Conservation (phyloP, 2,329 filamentous ascomycete species). For the Nemania sp. region DNA sequence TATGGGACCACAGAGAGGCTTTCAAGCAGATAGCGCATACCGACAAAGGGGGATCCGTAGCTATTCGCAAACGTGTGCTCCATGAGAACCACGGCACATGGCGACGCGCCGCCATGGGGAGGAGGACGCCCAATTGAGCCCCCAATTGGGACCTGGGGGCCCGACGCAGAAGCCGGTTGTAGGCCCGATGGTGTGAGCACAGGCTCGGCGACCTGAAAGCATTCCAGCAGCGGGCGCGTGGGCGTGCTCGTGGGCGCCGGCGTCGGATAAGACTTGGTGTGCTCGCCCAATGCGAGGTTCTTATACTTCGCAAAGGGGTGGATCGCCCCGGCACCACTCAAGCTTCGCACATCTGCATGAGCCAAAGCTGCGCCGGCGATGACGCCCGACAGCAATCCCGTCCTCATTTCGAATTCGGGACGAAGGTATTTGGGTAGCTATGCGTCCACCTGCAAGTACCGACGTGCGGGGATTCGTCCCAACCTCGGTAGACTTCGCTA, state of each 20-base stretch:
- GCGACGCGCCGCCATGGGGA: constrained; percentile 31
- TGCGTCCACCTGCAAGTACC: no score
- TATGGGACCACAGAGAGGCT: not conserved
- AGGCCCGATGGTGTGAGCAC: constrained; percentile 56
- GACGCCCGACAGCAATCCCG: constrained; percentile 24
- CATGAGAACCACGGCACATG: constrained; percentile 65
- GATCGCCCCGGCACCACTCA: constrained; percentile 8
- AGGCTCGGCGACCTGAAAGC: constrained; percentile 71
- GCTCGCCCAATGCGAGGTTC: constrained; percentile 11
- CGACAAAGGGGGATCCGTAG: constrained; percentile 74
- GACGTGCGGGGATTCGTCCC: not conserved
- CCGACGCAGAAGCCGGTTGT: constrained; percentile 27
- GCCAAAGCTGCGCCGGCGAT: constrained; percentile 25
- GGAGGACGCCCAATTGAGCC: constrained; percentile 29
- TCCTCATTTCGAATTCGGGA: constrained; percentile 11
- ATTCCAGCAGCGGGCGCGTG: constrained; percentile 50
- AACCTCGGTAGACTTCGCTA: not conserved
- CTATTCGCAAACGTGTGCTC: constrained; percentile 71
- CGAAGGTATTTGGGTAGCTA: not conserved
- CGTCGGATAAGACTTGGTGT: constrained; percentile 12
- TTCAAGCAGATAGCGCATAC: constrained; percentile 49
- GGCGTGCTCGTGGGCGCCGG: constrained; percentile 17
- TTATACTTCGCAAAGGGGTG: constrained; percentile 34
- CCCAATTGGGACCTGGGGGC: constrained; percentile 22
- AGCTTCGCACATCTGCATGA: constrained; percentile 20